phyloP scores from a whole-genome alignment of 2,329 filamentous ascomycete genomes.

The Hansfordia pulvinata region DNA sequence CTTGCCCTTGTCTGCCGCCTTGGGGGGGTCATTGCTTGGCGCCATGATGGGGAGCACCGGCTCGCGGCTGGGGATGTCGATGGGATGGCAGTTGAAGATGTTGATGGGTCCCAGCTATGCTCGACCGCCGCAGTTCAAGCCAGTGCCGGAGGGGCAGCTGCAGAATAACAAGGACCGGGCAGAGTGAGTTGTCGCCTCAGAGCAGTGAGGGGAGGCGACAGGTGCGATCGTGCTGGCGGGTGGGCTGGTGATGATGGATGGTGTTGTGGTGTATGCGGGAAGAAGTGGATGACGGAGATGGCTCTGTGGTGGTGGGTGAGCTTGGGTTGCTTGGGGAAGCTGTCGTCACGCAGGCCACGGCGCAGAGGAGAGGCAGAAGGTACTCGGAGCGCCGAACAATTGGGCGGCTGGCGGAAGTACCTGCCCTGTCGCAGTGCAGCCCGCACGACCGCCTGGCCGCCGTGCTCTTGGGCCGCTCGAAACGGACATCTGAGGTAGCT shows the following conservation, averaged over 20 bases:
- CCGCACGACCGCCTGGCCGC: neutral
- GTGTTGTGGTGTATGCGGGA: too few relatives aligned
- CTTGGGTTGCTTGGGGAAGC: too few relatives aligned
- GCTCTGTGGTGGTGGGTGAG: too few relatives aligned
- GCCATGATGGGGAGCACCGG: slow-evolving; percentile 52
- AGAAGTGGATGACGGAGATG: too few relatives aligned
- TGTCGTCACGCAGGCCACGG: too few relatives aligned
- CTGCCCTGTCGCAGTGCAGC: too few relatives aligned
- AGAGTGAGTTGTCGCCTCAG: neutral
- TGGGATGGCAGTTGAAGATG: too few relatives aligned
- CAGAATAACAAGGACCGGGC: neutral
- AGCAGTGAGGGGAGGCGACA: neutral
- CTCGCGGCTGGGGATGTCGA: slow-evolving; percentile 14
- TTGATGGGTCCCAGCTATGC: too few relatives aligned
- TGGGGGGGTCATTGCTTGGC: slow-evolving; percentile 80
- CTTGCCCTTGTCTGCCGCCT: slow-evolving; percentile 87
- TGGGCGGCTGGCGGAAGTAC: too few relatives aligned
- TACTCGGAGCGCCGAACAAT: too few relatives aligned
- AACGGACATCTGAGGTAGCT: slow-evolving; percentile 1
- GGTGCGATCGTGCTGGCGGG: neutral
- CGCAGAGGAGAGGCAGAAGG: too few relatives aligned
- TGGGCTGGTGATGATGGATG: too few relatives aligned
- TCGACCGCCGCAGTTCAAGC: slow-evolving; percentile 7
- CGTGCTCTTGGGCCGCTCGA: neutral
- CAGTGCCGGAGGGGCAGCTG: neutral